Evolutionary conservation across 176 grass and related monocot genomes (phyloP).

Genomic region (Ensete glaucum): DNA sequence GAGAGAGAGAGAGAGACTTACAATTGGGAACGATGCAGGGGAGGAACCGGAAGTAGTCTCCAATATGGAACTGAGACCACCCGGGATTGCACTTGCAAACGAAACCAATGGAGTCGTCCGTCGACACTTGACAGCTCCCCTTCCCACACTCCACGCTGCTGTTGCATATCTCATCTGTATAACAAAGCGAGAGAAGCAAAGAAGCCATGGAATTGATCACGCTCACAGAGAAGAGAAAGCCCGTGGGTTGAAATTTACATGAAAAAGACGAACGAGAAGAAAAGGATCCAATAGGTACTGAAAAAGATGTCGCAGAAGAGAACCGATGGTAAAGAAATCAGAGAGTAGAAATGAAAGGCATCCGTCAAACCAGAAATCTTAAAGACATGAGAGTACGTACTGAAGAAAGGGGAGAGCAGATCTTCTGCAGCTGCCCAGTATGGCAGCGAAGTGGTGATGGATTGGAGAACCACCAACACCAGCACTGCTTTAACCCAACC

Average conservation of each 20-base stretch:
- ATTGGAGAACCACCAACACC: slow-evolving; percentile 9
- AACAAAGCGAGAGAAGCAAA: background rate
- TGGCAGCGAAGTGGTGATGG: slow-evolving; percentile 11
- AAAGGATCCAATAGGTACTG: too few relatives aligned
- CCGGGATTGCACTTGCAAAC: slow-evolving; percentile 62
- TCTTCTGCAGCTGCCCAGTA: slow-evolving; percentile 28
- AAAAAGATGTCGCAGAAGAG: too few relatives aligned
- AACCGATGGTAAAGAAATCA: background rate
- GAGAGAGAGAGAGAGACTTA: slow-evolving; percentile 24
- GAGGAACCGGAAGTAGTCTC: slow-evolving; percentile 53
- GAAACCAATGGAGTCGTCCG: slow-evolving; percentile 40
- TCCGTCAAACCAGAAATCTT: background rate
- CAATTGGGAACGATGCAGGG: slow-evolving; percentile 94
- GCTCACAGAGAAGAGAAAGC: background rate
- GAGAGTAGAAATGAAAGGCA: background rate
- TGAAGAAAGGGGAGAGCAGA: slow-evolving; percentile 64
- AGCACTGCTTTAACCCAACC: background rate
- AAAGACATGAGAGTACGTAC: slow-evolving; percentile 13
- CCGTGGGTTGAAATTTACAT: background rate
- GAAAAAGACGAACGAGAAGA: too few relatives aligned
- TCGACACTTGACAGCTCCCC: slow-evolving; percentile 50
- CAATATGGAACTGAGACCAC: slow-evolving; percentile 66
- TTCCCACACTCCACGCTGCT: slow-evolving; percentile 50
- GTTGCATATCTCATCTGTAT: slow-evolving; percentile 54
- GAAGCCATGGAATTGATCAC: background rate